Base-by-base conservation (phyloP, 2,329 filamentous ascomycete genomes). In the Aspergillus hortae region DNA sequence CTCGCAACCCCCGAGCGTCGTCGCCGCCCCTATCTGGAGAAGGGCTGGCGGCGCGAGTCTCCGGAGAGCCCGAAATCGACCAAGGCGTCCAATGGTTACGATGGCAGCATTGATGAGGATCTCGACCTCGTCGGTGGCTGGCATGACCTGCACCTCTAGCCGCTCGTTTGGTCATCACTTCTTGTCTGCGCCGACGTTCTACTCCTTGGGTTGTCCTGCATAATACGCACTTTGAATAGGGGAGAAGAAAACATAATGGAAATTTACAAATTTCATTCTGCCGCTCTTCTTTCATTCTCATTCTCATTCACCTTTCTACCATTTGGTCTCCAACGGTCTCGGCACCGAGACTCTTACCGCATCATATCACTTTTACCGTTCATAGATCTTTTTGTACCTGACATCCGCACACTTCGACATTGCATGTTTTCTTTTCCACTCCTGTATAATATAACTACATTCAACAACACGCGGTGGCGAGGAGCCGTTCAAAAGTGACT, bases 121-220 rank as follows among this genome's bases (percentile, higher is more conserved):
- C 76, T 92, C 78, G 91, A 95, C 84, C 95, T 92, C 87, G 90
- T 96, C 85, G 91, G 91, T 79, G 90, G 89, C 76, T 95, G 89
- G 85, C 85, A 89, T 72, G 85, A 85, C 69, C 78, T 83, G 71
- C 81, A 84, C 72, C 79, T 83, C 72, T 84, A 82, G 62, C 42
- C 51, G 41, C 23, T 3, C 36, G 35, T 47, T 35, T 32, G 36
- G 10, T 49, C 44, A 19, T 40, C 50, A 12, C 35, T 21, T 32
- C 43, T 44, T 40, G 23, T 44, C 54, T 56, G 44, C 50, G 48
- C 52, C 43, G 11, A 38, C 46, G 48, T 51, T 49, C 46, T 55
- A 55, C 38, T 49, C 55, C 17, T 53, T 52, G 45, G 54, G 56
- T 61, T 56, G 52, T 54, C 55, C 50, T 55, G 48, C 51, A 53